Base-by-base conservation (phyloP, 1,284 basidiomycete genomes). In the Cutaneotrichosporon mucoides region DNA sequence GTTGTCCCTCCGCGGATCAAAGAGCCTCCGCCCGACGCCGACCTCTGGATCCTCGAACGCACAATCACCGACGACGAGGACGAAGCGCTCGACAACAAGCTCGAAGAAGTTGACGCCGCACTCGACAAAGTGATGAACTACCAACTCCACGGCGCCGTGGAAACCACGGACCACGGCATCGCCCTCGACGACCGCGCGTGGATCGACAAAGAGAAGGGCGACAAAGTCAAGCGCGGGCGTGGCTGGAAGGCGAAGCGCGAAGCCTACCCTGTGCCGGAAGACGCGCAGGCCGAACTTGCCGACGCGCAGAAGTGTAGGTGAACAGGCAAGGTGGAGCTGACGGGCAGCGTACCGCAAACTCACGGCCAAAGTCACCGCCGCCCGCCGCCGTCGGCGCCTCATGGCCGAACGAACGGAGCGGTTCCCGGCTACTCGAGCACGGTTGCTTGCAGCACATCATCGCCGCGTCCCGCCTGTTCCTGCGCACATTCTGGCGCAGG, bases 51-150 rank as follows among this genome's bases (percentile, higher is more conserved):
- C 16, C 15, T 15, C 37, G 5, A 41, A n/a, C 41, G n/a, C 13
- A 41, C 50, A 1, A 8, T n/a, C 35, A 60, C 59, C 3, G 59
- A 60, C 40, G 44, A 43, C 4, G 59, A 60, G 45, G 59, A 60
- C 50, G 55, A 53, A 45, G 15, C 33, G 13, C 40, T 60, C 15
- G 59, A 60, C 44, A 38, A 16, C 6, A 44, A 42, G 6, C 59
- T 60, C n/a, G 35, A 53, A 6, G 36, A 15, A 13, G 53, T 37
- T 6, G 59, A 60, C 34, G 16, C 16, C 15, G 43, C 43, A 5
- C 44, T 56, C 4, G 59, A 60, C 45, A 35, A 6, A 1, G 40
- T 53, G 38, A 42, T 60, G 33, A 24, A 6, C 33, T 40, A 4
- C 9, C 49, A 60, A 38, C 38, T 60, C 3, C 11, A 13, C 1